Evolutionary conservation across 768 basidiomycete genomes (phyloP).

Genomic region (Boletus vermiculosoides): DNA sequence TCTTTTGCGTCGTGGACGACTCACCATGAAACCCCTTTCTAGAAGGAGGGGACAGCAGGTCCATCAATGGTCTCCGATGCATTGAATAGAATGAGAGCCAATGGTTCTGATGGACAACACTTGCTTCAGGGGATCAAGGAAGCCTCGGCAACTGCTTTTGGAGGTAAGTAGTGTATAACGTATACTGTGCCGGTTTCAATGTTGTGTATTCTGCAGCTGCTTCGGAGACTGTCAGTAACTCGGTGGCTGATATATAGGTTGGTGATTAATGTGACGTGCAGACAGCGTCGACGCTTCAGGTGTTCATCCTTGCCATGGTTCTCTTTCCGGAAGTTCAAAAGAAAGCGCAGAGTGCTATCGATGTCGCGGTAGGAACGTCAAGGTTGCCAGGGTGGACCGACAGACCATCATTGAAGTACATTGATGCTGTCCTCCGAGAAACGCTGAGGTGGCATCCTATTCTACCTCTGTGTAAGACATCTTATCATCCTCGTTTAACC

Average conservation of each 20-base stretch:
- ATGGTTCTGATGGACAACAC: neutral
- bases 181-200: neutral
- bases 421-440: constrained; percentile 31
- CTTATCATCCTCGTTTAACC: neutral
- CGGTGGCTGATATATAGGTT: neutral
- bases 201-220: constrained; percentile 4
- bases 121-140: constrained; percentile 17
- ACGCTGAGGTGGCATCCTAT: constrained; percentile 26
- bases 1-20: neutral
- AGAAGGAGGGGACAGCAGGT: constrained; percentile 14
- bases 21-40: neutral
- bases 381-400: constrained; percentile 31
- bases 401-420: constrained; percentile 25
- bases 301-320: constrained; percentile 37
- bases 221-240: constrained; percentile 17
- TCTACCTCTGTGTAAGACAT: constrained; percentile 23
- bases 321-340: constrained; percentile 29
- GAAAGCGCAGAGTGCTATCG: constrained; percentile 32
- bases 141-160: constrained; percentile 20
- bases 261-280: neutral
- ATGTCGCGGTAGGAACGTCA: constrained; percentile 22
- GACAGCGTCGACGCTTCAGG: constrained; percentile 28
- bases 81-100: constrained; percentile 4
- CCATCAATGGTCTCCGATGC: constrained; percentile 19
- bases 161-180: constrained; percentile 7